Conservation (phyloP, 192 early-diverging fungal species). For the Dissophora globulifera region DNA sequence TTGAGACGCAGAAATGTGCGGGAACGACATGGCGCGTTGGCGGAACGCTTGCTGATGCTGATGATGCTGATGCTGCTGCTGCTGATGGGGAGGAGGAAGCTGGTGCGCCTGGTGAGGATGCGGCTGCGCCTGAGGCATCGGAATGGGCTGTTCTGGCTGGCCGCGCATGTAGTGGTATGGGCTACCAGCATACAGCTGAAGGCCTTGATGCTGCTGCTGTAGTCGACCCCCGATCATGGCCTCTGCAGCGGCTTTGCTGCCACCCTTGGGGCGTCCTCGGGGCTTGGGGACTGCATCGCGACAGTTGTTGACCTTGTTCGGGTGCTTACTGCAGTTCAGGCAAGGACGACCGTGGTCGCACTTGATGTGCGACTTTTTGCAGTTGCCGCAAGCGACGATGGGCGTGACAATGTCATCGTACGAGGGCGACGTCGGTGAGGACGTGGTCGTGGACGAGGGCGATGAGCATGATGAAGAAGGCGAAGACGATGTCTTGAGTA, state of each 20-base stretch:
- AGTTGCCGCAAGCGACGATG: constrained; percentile 38
- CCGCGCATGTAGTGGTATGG: constrained; percentile 3
- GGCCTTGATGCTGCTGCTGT: not conserved
- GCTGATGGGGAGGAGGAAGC: too few relatives aligned
- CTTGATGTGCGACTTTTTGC: constrained; percentile 46
- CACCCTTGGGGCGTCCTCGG: constrained; percentile 44
- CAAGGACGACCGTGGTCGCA: constrained; percentile 46
- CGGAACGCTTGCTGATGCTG: not conserved
- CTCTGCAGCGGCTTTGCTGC: constrained; percentile 24
- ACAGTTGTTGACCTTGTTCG: constrained; percentile 30
- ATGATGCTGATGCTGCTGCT: too few relatives aligned
- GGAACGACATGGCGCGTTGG: constrained; percentile 12
- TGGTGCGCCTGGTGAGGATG: not conserved
- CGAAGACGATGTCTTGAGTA: not conserved
- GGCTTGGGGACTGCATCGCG: constrained; percentile 46
- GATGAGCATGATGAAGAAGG: constrained; percentile 7
- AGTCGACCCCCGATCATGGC: not conserved
- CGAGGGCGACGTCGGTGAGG: constrained; percentile 21
- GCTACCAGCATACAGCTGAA: not conserved
- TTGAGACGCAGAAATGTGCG: not conserved
- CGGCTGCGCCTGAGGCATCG: not conserved
- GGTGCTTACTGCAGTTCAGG: constrained; percentile 44
- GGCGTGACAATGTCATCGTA: constrained; percentile 31
- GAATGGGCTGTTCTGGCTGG: constrained; percentile 15
- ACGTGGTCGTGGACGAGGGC: constrained; percentile 10